Base-by-base conservation (phyloP, 306 rosid genomes). In the Myrica gale region DNA sequence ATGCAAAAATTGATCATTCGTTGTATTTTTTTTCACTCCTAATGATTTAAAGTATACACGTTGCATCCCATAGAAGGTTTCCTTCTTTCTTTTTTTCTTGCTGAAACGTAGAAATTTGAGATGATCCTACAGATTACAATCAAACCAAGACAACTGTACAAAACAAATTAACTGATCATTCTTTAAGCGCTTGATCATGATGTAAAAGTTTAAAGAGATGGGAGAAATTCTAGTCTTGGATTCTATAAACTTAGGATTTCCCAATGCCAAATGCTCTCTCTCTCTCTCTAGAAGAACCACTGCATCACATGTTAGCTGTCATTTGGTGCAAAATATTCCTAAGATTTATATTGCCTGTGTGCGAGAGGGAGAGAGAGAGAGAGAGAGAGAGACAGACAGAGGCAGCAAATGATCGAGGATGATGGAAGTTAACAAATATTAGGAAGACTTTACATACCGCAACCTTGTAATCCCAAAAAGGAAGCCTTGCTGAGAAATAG, bases 401-500 rank as follows among this genome's bases (percentile, higher is more conserved):
- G 10, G 3, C 6, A 21, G 6, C n/a, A 9, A 39, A 16, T 68
- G 7, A 1, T 44, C 1, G 6, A 0, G 1, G 2, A 6, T 53
- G 21, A 53, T 11, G 0, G 4, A 0, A 46, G 51, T 46, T 46
- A 13, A 9, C 16, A 12, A 51, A 51, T 13, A 5, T 53, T 3
- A 23, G 4, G 1, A 21, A 58, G 41, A 10, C 66, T 39, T 4
- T 2, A 20, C 85, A 3, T 82, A 95, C 98, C 90, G 74, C 21
- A 88, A 80, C 69, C 81, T 72, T 4, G 71, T 19, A 62, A 77
- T 32, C 0, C 93, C 93, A 53, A 92, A 90, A 9, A 90, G 93
- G 80, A 92, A 88, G 76, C 85, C 79, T 61, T 82, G 88, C 48
- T 82, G 74, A 41, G 89, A 82, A 72, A 95, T 74, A 62, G 82